Percentiles rank a stretch among this genome's conserved stretches.
phyloP scores from a whole-genome alignment of 495 filamentous ascomycete species.

The Pyrenula massariospora region DNA sequence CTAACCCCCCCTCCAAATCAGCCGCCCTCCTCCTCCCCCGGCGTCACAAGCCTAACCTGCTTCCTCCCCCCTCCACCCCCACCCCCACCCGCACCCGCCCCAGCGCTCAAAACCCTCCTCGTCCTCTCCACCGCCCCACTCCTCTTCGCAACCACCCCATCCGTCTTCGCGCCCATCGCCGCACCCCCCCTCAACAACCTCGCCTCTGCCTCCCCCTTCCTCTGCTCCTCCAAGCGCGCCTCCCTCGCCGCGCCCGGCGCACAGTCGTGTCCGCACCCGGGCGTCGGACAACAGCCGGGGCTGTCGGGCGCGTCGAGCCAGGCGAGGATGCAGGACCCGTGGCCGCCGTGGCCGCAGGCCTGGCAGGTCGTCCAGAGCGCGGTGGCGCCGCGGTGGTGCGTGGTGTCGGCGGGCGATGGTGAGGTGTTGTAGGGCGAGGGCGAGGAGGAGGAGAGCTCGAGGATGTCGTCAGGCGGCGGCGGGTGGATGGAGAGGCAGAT shows the following conservation, averaged over 20 bases:
- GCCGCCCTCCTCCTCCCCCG: conserved; percentile 8
- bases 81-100: neutral
- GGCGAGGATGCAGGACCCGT: conserved; percentile 51
- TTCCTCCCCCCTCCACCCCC: conserved; percentile 7
- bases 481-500: conserved; percentile 35
- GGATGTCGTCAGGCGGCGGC: conserved; percentile 29
- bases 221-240: conserved; percentile 9
- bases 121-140: conserved; percentile 10
- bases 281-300: conserved; percentile 62
- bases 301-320: conserved; percentile 52
- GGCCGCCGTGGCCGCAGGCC: conserved; percentile 65
- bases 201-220: neutral
- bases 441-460: conserved; percentile 11
- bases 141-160: conserved; percentile 6
- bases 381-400: conserved; percentile 19
- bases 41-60: conserved; percentile 11
- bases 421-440: conserved; percentile 13
- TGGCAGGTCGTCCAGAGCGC: conserved; percentile 59
- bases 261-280: conserved; percentile 64
- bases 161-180: conserved; percentile 4
- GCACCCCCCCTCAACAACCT: neutral
- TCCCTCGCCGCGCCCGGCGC: conserved; percentile 50
- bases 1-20: no score
- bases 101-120: conserved; percentile 7
- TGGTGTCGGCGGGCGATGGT: conserved; percentile 8